These are phyloP conservation scores for Calonectria crousiana DNA, from an alignment of 2,329 filamentous ascomycete species.

Conservation along the genomic window DNA sequence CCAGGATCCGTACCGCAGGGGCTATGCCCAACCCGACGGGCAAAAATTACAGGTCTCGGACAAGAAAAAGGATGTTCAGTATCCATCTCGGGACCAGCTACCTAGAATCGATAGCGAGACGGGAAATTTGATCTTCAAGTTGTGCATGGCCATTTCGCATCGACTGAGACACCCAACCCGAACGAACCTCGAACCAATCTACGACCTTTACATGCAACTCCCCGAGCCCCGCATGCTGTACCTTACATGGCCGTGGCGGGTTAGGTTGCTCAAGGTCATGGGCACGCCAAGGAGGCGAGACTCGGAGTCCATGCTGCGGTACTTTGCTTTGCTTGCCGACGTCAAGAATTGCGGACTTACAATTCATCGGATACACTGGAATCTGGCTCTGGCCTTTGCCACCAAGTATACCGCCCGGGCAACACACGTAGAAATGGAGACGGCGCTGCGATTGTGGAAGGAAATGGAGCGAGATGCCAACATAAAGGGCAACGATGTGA, in stretches of 20 bases:
- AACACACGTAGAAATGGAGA: constrained; percentile 68
- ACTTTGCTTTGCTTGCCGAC: constrained; percentile 86
- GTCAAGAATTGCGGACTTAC: constrained; percentile 80
- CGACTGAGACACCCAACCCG: constrained; percentile 57
- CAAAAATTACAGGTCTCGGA: constrained; percentile 65
- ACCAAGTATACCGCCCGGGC: constrained; percentile 75
- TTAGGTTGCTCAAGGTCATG: constrained; percentile 75
- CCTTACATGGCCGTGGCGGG: constrained; percentile 66
- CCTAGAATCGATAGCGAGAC: constrained; percentile 50
- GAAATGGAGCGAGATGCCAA: constrained; percentile 86
- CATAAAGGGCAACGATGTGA: constrained; percentile 77
- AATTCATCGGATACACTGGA: constrained; percentile 81
- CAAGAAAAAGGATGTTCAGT: constrained; percentile 59
- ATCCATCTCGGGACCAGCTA: constrained; percentile 58
- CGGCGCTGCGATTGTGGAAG: constrained; percentile 83
- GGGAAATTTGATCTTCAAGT: constrained; percentile 50
- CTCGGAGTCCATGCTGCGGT: constrained; percentile 78
- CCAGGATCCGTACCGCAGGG: constrained; percentile 65
- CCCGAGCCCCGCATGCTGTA: constrained; percentile 66
- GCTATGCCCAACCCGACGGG: constrained; percentile 64
- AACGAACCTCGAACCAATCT: constrained; percentile 58
- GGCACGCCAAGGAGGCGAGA: constrained; percentile 71
- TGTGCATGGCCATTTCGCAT: constrained; percentile 56
- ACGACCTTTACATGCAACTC: constrained; percentile 61
- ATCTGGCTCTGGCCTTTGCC: constrained; percentile 83